These are phyloP conservation scores for Nakaseomyces bracarensis DNA, from an alignment of 1,139 yeast species.

Conservation along the genomic window DNA sequence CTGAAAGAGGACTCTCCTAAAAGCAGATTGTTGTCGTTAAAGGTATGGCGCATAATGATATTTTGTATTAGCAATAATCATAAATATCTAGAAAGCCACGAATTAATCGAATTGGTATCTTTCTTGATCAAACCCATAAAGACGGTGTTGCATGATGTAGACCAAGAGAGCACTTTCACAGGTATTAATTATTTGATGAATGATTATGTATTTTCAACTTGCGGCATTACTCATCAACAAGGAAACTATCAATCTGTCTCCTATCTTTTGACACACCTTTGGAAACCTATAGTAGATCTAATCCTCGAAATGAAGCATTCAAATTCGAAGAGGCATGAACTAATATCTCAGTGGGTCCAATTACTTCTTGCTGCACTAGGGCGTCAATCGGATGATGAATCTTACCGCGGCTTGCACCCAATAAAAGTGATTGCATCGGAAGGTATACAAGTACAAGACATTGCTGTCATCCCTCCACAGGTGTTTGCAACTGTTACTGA, in stretches of 20 bases:
- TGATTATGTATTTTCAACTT: constrained; percentile 15
- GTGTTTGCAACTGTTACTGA: constrained; percentile 11
- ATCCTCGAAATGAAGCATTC: constrained; percentile 8
- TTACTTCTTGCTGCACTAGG: constrained; percentile 10
- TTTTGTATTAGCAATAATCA: constrained; percentile 19
- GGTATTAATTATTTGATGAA: constrained; percentile 12
- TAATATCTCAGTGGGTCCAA: constrained; percentile 9
- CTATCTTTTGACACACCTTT: constrained; percentile 7
- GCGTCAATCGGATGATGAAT: constrained; percentile 7
- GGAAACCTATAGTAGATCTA: constrained; percentile 16
- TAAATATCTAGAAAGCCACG: neutral
- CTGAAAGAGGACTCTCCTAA: constrained; percentile 11
- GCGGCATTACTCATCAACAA: constrained; percentile 3
- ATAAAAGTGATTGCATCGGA: constrained; percentile 20
- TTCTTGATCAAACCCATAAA: constrained; percentile 16
- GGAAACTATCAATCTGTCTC: constrained; percentile 8
- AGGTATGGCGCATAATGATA: constrained; percentile 26
- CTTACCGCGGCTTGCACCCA: constrained; percentile 11
- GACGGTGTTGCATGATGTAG: constrained; percentile 7
- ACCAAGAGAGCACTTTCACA: constrained; percentile 5
- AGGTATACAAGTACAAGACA: constrained; percentile 16
- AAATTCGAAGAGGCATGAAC: constrained; percentile 9
- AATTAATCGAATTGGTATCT: constrained; percentile 7
- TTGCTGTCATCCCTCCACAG: constrained; percentile 10
- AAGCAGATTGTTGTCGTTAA: constrained; percentile 18